These are phyloP conservation scores for Tuctoria greenei DNA, from an alignment of 176 grass and related monocot species.

Conservation along the genomic window DNA sequence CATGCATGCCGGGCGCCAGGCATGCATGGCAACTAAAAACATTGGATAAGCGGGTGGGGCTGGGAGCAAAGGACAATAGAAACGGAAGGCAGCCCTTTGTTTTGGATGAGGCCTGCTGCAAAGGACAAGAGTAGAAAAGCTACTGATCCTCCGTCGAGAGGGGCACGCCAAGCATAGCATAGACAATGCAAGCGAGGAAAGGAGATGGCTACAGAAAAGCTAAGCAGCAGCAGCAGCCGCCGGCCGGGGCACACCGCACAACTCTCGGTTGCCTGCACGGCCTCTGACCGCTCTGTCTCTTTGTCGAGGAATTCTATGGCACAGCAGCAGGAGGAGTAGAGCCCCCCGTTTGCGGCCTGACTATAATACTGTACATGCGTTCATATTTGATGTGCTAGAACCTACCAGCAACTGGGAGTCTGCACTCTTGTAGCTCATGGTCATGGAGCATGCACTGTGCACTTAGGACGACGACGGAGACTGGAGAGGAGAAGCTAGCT, in stretches of 20 bases:
- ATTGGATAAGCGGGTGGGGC: slow-evolving; percentile 33
- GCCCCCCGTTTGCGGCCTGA: background rate
- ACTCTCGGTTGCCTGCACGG: slow-evolving; percentile 46
- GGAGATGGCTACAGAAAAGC: slow-evolving; percentile 22
- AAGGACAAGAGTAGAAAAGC: slow-evolving; percentile 35
- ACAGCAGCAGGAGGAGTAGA: background rate
- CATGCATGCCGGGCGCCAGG: slow-evolving; percentile 1
- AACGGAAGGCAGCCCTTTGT: slow-evolving; percentile 43
- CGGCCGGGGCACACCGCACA: slow-evolving; percentile 9
- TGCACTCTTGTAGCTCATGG: background rate
- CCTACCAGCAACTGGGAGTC: background rate
- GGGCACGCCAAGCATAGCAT: background rate
- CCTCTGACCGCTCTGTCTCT: slow-evolving; percentile 76
- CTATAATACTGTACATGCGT: slow-evolving; percentile 12
- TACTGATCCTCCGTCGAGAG: background rate
- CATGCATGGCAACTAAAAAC: slow-evolving; percentile 12
- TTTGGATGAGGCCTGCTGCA: slow-evolving; percentile 67
- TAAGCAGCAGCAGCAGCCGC: slow-evolving; percentile 28
- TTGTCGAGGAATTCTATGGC: slow-evolving; percentile 82
- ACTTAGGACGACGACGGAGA: slow-evolving; percentile 6
- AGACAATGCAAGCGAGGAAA: background rate
- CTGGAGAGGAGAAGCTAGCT: slow-evolving; percentile 3
- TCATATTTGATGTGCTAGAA: slow-evolving; percentile 29
- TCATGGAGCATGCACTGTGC: slow-evolving; percentile 11
- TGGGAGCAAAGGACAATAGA: slow-evolving; percentile 33